phyloP scores from a whole-genome alignment of 179 eudicot species.

The Dionaea muscipula region DNA sequence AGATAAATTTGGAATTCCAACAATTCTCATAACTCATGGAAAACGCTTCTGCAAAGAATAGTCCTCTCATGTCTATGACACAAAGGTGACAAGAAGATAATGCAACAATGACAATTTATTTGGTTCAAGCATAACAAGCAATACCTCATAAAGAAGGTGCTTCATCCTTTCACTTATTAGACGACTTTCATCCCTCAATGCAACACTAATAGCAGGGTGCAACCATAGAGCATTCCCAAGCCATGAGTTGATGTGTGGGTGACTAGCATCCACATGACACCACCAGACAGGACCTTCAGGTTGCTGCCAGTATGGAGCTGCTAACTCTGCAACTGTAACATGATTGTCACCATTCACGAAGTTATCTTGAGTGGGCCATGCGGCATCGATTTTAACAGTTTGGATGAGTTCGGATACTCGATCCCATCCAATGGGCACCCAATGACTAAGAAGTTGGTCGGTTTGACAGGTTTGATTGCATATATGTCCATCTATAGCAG shows the following conservation, averaged over 20 bases:
- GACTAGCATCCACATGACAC: slow-evolving; percentile 81
- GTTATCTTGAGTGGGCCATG: slow-evolving; percentile 51
- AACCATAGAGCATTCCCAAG: slow-evolving; percentile 76
- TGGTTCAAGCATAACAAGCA: too few species aligned
- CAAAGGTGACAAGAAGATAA: too few species aligned
- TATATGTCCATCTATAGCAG: slow-evolving; percentile 18
- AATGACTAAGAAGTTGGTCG: slow-evolving; percentile 34
- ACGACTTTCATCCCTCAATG: slow-evolving; percentile 88
- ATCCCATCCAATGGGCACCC: slow-evolving; percentile 92
- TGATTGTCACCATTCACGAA: slow-evolving; percentile 60
- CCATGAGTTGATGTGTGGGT: slow-evolving; percentile 54
- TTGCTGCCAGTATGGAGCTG: slow-evolving; percentile 89
- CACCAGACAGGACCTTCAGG: slow-evolving; percentile 96
- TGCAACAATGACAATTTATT: too few species aligned
- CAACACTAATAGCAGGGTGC: slow-evolving; percentile 86
- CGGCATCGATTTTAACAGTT: slow-evolving; percentile 51
- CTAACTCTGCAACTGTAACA: slow-evolving; percentile 76
- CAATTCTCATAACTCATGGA: too few species aligned
- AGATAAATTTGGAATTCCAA: too few species aligned
- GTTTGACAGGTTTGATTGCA: slow-evolving; percentile 20
- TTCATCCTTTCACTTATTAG: slow-evolving; percentile 91
- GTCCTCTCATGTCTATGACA: too few species aligned
- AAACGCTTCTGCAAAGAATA: too few species aligned
- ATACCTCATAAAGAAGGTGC: slow-evolving; percentile 84
- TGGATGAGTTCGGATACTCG: slow-evolving; percentile 67